Percentiles rank a stretch among this genome's conserved stretches.
These are phyloP conservation scores for Vicia sativa DNA, from an alignment of 306 rosid species.

Conservation along the genomic window DNA sequence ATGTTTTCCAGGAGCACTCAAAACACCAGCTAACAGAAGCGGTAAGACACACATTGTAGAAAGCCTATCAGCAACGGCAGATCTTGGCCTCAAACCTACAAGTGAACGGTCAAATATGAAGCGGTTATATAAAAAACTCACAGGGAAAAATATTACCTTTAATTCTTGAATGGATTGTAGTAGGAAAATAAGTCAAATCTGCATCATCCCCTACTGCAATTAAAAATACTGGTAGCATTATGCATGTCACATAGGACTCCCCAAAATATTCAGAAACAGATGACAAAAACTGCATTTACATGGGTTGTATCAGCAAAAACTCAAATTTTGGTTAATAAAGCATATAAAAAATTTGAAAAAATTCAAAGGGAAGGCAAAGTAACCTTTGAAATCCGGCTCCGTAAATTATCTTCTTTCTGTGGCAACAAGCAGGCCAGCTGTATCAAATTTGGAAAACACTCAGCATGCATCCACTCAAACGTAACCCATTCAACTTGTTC, in stretches of 20 bases:
- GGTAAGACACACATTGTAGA: slow-evolving; percentile 88
- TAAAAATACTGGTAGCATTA: slow-evolving; percentile 87
- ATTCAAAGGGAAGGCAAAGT: slow-evolving; percentile 34
- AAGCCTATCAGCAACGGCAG: slow-evolving; percentile 73
- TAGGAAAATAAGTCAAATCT: slow-evolving; percentile 75
- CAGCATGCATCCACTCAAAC: slow-evolving; percentile 92
- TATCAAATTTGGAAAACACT: slow-evolving; percentile 87
- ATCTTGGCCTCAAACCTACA: slow-evolving; percentile 81
- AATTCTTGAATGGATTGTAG: slow-evolving; percentile 68
- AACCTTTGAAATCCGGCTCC: slow-evolving; percentile 82
- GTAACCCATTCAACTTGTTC: slow-evolving; percentile 79
- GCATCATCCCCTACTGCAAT: slow-evolving; percentile 79
- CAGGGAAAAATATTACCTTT: slow-evolving; percentile 53
- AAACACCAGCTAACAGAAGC: slow-evolving; percentile 85
- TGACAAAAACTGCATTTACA: slow-evolving; percentile 76
- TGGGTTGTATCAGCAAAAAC: slow-evolving; percentile 39
- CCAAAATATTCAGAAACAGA: slow-evolving; percentile 81
- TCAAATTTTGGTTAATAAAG: slow-evolving; percentile 10
- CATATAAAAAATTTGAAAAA: slow-evolving; percentile 18
- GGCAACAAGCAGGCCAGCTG: slow-evolving; percentile 82
- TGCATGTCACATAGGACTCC: slow-evolving; percentile 74
- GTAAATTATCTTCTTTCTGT: slow-evolving; percentile 86
- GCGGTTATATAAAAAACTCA: slow-evolving; percentile 34
- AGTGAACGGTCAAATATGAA: slow-evolving; percentile 39
- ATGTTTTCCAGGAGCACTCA: slow-evolving; percentile 74